Conservation (phyloP, 345 rosid species). For the Geranium rotundifolium region DNA sequence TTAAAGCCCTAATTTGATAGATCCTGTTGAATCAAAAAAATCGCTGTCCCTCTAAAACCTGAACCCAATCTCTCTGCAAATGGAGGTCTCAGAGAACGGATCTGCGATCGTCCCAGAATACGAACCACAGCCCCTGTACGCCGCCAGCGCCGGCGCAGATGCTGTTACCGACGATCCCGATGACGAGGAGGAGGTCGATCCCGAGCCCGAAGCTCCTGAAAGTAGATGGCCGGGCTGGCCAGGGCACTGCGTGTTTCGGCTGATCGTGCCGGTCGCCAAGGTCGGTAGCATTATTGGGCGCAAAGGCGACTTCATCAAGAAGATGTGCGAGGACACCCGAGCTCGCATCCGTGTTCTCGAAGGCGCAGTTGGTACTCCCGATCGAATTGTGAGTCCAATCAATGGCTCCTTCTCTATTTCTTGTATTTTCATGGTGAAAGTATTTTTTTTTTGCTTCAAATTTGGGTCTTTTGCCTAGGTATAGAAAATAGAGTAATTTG, state of each 20-base stretch:
- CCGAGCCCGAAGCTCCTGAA: conserved; percentile 8
- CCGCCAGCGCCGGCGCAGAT: not conserved
- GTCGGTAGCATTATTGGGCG: conserved; percentile 86
- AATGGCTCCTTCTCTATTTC: not conserved
- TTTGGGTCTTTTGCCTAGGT: not conserved
- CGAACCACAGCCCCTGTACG: not conserved
- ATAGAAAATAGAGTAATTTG: not conserved
- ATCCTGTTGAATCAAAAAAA: no score
- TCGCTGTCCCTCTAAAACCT: not conserved
- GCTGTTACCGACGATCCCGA: not conserved
- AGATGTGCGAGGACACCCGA: conserved; percentile 83
- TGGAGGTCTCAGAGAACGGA: conserved; percentile 3
- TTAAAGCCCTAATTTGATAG: no score
- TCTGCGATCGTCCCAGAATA: not conserved
- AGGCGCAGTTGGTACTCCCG: conserved; percentile 44
- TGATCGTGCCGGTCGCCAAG: conserved; percentile 58
- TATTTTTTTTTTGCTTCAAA: not conserved
- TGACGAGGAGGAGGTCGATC: not conserved
- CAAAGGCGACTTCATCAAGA: conserved; percentile 76
- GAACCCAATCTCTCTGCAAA: not conserved
- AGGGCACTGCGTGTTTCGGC: conserved; percentile 66
- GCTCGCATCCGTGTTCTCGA: conserved; percentile 79
- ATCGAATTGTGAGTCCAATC: conserved; percentile 49
- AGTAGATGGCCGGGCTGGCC: conserved; percentile 92
- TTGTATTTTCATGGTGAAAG: not conserved